Percentiles rank a stretch among this genome's conserved stretches.
Conservation (phyloP, 228 moss, liverwort and hornwort species). For the Sphagnum magellanicum region DNA sequence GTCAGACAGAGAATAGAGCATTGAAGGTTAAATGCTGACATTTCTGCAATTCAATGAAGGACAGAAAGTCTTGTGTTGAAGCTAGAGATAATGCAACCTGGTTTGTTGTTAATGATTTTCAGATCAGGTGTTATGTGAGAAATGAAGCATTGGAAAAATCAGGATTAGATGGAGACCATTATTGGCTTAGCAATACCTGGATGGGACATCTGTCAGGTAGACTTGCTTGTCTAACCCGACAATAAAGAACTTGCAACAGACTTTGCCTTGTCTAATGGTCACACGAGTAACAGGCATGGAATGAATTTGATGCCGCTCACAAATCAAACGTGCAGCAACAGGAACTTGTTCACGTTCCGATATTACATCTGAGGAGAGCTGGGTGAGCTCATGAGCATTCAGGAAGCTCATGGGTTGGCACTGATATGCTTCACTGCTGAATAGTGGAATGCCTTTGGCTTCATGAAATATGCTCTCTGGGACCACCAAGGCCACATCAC, state of each 20-base stretch:
- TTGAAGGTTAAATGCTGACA: background rate
- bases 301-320: conserved; percentile 80
- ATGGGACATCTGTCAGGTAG: conserved; percentile 74
- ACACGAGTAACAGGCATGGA: conserved; percentile 75
- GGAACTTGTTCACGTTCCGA: conserved; percentile 53
- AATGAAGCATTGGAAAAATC: conserved; percentile 48
- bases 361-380: conserved; percentile 68
- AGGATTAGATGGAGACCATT: conserved; percentile 8
- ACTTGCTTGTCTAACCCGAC: conserved; percentile 70
- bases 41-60: background rate
- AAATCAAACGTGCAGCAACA: conserved; percentile 65
- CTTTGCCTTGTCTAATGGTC: conserved; percentile 44
- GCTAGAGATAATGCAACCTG: background rate
- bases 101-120: background rate
- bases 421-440: conserved; percentile 54
- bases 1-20: background rate
- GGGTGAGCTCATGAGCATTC: conserved; percentile 61
- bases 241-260: conserved; percentile 74
- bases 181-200: conserved; percentile 53
- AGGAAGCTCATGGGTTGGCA: conserved; percentile 76
- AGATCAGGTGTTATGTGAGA: background rate
- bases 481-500: conserved; percentile 53
- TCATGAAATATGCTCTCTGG: conserved; percentile 74
- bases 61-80: background rate
- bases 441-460: conserved; percentile 68